Evolutionary conservation across 2,329 filamentous ascomycete genomes (phyloP), one percentile per base, ranked within the genome.

Genomic region (Phyllosticta citribraziliensis): DNA sequence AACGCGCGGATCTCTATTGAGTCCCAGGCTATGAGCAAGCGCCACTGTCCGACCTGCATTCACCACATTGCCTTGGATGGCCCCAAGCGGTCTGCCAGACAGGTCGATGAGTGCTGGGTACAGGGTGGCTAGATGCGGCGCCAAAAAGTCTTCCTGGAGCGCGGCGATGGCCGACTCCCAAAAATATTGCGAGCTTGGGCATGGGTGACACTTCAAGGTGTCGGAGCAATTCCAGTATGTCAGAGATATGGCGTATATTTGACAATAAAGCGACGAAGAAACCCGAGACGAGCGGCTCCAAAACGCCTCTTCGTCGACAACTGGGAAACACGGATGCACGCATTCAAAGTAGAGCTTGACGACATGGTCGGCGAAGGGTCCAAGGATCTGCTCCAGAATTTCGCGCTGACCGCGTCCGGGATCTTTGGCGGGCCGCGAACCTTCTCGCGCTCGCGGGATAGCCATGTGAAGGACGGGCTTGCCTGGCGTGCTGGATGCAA

Each of bases 1-100:
- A 61, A 75, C 74, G 3, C 75, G 77, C 12, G 80, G 79, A 65
- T 84, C 79, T 27, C 82, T 76, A 63, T 84, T 82, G 47, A 84
- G 70, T 0, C 81, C 81, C 61, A 83, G 78, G 19, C 79, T 81
- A 63, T 83, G 80, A 9, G 81, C 79, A 22, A 84, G 72, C 4
- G 79, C 80, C 11, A 82, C 75, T 20, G 78, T 80, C 3, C 80
- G 78, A 0, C 80, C 80, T 62, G 79, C 80, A 14, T 80, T 79
- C 30, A 81, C 77, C 8, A 81, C 78, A 66, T 84, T 84, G 2
- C 74, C 73, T 11, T 75, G 71, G 3, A 77, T 74, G 0, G 70
- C 73, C 1, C 74, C 67, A 0, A 75, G 73, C 1, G 75, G 75
- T 1, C 76, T 69, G 0, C 75, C 75, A 33, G 75, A 69, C 55